Conservation (phyloP, 2,329 filamentous ascomycete species). For the Corynespora cassiicola region DNA sequence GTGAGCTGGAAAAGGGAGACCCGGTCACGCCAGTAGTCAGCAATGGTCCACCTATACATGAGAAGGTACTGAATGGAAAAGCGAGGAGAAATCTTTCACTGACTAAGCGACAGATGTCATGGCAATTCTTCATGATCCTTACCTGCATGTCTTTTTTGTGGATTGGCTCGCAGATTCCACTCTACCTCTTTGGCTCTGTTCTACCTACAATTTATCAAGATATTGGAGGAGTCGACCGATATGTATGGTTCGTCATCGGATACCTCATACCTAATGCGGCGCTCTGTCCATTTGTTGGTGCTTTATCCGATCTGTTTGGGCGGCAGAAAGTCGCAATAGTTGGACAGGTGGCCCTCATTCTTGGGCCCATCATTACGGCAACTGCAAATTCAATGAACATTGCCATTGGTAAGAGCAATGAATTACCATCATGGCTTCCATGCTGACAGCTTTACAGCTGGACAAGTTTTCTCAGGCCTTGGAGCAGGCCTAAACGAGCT, state of each 20-base stretch:
- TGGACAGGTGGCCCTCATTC: constrained; percentile 42
- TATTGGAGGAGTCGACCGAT: constrained; percentile 66
- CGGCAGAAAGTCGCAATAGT: constrained; percentile 38
- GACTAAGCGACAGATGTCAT: constrained; percentile 54
- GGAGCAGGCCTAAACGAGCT: constrained; percentile 73
- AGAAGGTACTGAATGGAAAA: constrained; percentile 19
- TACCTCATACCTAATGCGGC: constrained; percentile 64
- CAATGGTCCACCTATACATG: constrained; percentile 27
- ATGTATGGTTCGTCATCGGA: constrained; percentile 61
- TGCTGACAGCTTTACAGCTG: constrained; percentile 22
- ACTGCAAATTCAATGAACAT: constrained; percentile 39
- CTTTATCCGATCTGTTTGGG: constrained; percentile 42
- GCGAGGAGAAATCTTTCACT: neutral
- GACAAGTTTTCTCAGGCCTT: constrained; percentile 62
- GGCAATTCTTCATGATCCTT: constrained; percentile 60
- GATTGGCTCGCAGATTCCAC: constrained; percentile 66
- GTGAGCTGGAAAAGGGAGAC: constrained; percentile 25
- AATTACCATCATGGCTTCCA: neutral
- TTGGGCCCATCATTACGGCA: constrained; percentile 40
- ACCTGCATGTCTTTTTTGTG: constrained; percentile 66
- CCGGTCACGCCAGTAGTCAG: constrained; percentile 15
- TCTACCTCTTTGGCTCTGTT: constrained; percentile 55
- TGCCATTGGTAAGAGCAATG: constrained; percentile 35
- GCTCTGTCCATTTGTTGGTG: constrained; percentile 69
- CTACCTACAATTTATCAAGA: constrained; percentile 62